Conservation (phyloP, 306 rosid genomes). For the Corylus avellana region DNA sequence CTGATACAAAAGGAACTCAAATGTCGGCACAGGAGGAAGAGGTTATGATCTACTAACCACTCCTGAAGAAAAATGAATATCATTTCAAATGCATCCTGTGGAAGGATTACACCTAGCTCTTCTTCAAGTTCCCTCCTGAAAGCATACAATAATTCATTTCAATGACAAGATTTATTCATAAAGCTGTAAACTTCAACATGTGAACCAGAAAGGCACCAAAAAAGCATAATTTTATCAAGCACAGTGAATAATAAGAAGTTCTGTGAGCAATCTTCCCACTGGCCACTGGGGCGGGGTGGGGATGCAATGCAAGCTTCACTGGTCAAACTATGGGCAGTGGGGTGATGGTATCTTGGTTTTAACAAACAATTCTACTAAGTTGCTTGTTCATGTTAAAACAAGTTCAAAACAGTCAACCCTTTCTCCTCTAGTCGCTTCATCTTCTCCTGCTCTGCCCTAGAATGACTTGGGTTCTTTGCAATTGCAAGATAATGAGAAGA, state of each 20-base stretch:
- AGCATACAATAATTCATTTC: conserved; percentile 24
- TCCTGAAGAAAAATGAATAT: conserved; percentile 72
- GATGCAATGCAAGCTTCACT: neutral
- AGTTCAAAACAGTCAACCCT: neutral
- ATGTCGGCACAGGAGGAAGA: neutral
- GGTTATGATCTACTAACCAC: conserved; percentile 53
- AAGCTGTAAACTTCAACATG: neutral
- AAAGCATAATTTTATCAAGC: neutral
- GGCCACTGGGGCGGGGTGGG: neutral
- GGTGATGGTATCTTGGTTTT: neutral
- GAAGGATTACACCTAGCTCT: conserved; percentile 90
- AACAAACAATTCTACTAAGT: neutral
- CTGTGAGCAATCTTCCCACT: neutral
- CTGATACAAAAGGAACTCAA: neutral
- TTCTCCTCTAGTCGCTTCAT: neutral
- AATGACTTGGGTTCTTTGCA: neutral
- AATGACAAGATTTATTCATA: conserved; percentile 1
- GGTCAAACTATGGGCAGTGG: neutral
- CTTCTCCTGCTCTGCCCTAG: neutral
- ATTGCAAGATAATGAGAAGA: too few species aligned
- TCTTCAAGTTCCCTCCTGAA: conserved; percentile 92
- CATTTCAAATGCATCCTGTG: conserved; percentile 85
- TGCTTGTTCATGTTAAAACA: neutral
- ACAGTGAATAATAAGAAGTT: neutral
- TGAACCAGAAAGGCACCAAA: neutral